A percentile compares a stretch with the other conserved stretches of the same genome.
Conservation (phyloP, 495 filamentous ascomycete genomes). For the Neurospora cerealis region DNA sequence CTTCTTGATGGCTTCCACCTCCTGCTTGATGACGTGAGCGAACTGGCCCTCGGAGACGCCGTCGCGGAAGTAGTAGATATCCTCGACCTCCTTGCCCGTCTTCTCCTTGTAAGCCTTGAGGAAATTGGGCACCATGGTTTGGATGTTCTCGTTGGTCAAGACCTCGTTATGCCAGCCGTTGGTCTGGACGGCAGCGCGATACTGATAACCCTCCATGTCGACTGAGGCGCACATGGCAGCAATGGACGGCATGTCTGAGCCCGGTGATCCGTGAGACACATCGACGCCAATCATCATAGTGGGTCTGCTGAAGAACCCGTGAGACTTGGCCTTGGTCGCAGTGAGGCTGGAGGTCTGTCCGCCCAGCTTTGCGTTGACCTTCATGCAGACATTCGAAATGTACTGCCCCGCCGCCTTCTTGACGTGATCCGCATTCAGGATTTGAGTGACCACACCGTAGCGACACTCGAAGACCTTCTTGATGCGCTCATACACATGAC, state of each 20-base stretch:
- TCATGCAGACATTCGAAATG: slow-evolving; percentile 82
- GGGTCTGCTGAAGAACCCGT: slow-evolving; percentile 33
- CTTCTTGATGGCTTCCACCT: slow-evolving; percentile 58
- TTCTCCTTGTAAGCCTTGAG: slow-evolving; percentile 56
- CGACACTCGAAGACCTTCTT: slow-evolving; percentile 79
- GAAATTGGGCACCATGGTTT: slow-evolving; percentile 51
- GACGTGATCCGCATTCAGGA: slow-evolving; percentile 53
- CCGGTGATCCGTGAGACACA: slow-evolving; percentile 73
- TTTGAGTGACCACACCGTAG: slow-evolving; percentile 67
- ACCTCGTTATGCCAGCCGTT: slow-evolving; percentile 74
- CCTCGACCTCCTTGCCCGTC: slow-evolving; percentile 33
- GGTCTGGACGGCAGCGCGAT: slow-evolving; percentile 63
- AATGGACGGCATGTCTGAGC: slow-evolving; percentile 55
- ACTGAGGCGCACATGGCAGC: slow-evolving; percentile 79
- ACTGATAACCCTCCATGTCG: slow-evolving; percentile 57
- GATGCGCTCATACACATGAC: slow-evolving; percentile 59
- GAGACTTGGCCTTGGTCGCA: slow-evolving; percentile 6
- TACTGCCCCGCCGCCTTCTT: slow-evolving; percentile 59
- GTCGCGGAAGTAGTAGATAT: slow-evolving; percentile 90
- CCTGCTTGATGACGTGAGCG: slow-evolving; percentile 59
- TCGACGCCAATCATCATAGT: slow-evolving; percentile 82
- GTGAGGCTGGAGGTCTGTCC: slow-evolving; percentile 48
- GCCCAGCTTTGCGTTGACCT: slow-evolving; percentile 93
- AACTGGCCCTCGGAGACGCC: slow-evolving; percentile 87
- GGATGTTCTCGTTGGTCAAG: slow-evolving; percentile 52